These are phyloP conservation scores for Amborella trichopoda DNA, from an alignment of 164 flowering plant species.

Conservation along the genomic window DNA sequence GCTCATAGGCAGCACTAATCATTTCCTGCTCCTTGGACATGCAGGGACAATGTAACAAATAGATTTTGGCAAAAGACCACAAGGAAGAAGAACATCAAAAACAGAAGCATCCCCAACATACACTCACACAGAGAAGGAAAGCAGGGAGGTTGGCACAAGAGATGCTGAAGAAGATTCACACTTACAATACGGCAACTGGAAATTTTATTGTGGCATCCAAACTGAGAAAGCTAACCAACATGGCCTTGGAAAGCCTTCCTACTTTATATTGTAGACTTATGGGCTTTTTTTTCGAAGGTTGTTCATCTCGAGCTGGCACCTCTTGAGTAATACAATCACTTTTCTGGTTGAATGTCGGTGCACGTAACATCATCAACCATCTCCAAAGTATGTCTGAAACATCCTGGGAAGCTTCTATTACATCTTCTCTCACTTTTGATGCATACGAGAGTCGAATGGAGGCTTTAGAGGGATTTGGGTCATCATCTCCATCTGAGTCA, in stretches of 20 bases:
- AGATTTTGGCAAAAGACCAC: too few species aligned
- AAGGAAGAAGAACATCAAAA: too few species aligned
- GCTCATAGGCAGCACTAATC: too few species aligned
- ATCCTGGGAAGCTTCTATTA: constrained; percentile 30
- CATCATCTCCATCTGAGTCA: constrained; percentile 36
- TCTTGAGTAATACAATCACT: constrained; percentile 26
- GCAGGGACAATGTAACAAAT: too few species aligned
- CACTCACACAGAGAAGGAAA: too few species aligned
- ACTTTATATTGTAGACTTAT: constrained; percentile 14
- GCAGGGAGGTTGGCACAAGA: too few species aligned
- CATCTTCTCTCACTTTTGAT: constrained; percentile 37
- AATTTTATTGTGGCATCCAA: constrained; percentile 58
- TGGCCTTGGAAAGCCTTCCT: constrained; percentile 26
- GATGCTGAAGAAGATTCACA: too few species aligned
- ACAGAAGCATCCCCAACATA: too few species aligned
- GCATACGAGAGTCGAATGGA: constrained; percentile 39
- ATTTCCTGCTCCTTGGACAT: too few species aligned
- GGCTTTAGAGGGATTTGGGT: constrained; percentile 17
- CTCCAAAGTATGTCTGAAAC: constrained; percentile 45
- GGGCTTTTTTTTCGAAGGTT: constrained; percentile 15
- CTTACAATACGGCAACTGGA: constrained; percentile 72
- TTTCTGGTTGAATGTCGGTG: constrained; percentile 26
- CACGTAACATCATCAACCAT: constrained; percentile 60
- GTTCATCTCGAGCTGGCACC: constrained; percentile 15
- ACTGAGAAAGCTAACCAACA: constrained; percentile 32